Evolutionary conservation across 129 eudicot genomes (phyloP), one percentile per base, ranked within the genome.

Genomic region (Sambucus nigra): DNA sequence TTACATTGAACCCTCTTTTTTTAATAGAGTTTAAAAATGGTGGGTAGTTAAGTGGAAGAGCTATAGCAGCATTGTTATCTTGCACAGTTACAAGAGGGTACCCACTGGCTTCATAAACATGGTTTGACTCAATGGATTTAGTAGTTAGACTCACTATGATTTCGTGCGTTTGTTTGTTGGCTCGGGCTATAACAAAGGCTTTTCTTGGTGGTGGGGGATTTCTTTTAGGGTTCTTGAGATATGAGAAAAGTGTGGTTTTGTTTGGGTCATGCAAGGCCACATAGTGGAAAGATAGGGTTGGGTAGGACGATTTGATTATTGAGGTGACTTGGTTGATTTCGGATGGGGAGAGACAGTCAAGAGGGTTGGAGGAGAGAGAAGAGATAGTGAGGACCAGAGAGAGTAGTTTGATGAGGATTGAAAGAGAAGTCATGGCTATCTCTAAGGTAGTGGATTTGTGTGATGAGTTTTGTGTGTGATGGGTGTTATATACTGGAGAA

Each of bases 21-120:
- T 51, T 12, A 51, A 51, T 25, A 6, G 56, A 51, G n/a, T 51
- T 27, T 14, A 51, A 22, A 51, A 23, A 51, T 5, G 56, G 56
- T 26, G 3, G 38, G 29, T 51, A 25, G 14, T 24, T 24, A 5
- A 51, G 35, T 24, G 31, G 31, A 27, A 51, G 56, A 3, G 7
- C 21, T 15, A 7, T 25, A 20, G 56, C 56, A 5, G 8, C 35
- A 1, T 51, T 15, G 4, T 25, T 25, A 19, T 51, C 56, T 7
- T 16, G 35, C 10, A 11, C 7, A 25, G 12, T 51, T 26, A 51
- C 14, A 1, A 15, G 12, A 17, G 56, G 39, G 38, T 5, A 26
- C 8, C 56, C 56, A 51, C 7, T 15, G 18, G 35, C 56, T 13
- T 51, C 25, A 21, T 51, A 51, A 9, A 51, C 29, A 3, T 25